Evolutionary conservation across 2,329 filamentous ascomycete genomes (phyloP).

Genomic region (Aspergillus sclerotialis): DNA sequence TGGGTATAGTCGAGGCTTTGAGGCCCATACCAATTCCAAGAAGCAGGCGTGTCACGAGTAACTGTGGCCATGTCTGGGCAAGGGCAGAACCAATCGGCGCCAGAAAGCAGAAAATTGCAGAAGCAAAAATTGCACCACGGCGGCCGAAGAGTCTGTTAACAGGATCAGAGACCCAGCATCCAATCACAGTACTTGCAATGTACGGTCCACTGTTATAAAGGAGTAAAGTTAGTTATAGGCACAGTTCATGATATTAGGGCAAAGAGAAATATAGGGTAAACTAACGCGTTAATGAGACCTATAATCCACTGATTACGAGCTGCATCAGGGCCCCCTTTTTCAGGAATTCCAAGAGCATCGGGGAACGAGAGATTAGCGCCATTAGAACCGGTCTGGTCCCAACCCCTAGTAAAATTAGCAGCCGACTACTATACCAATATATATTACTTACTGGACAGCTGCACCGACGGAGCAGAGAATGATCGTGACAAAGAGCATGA

Average conservation of each 20-base stretch:
- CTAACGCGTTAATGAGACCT: slow-evolving; percentile 62
- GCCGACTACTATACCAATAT: too few relatives aligned
- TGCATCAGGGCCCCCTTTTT: slow-evolving; percentile 33
- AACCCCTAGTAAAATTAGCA: too few relatives aligned
- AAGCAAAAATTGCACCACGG: slow-evolving; percentile 58
- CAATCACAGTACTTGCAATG: slow-evolving; percentile 44
- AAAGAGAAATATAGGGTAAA: too few relatives aligned
- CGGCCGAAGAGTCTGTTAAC: slow-evolving; percentile 54
- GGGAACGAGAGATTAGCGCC: slow-evolving; percentile 47
- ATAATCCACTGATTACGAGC: slow-evolving; percentile 51
- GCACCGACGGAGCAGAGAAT: slow-evolving; percentile 48
- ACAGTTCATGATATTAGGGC: too few relatives aligned
- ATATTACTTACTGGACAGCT: slow-evolving; percentile 46
- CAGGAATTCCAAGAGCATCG: slow-evolving; percentile 37
- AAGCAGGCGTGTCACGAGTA: slow-evolving; percentile 51
- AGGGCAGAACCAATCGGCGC: slow-evolving; percentile 60
- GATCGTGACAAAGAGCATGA: slow-evolving; percentile 44
- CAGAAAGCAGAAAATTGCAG: slow-evolving; percentile 58
- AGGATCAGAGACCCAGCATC: slow-evolving; percentile 62
- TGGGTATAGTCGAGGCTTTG: slow-evolving; percentile 50
- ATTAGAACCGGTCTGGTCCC: slow-evolving; percentile 29
- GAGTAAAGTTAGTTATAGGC: too few relatives aligned
- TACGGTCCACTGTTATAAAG: too few relatives aligned
- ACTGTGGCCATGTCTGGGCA: slow-evolving; percentile 52
- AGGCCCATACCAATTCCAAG: slow-evolving; percentile 57